Base-by-base conservation (phyloP, 2,329 filamentous ascomycete species). In the Paecilomyces dactylethromorphus region DNA sequence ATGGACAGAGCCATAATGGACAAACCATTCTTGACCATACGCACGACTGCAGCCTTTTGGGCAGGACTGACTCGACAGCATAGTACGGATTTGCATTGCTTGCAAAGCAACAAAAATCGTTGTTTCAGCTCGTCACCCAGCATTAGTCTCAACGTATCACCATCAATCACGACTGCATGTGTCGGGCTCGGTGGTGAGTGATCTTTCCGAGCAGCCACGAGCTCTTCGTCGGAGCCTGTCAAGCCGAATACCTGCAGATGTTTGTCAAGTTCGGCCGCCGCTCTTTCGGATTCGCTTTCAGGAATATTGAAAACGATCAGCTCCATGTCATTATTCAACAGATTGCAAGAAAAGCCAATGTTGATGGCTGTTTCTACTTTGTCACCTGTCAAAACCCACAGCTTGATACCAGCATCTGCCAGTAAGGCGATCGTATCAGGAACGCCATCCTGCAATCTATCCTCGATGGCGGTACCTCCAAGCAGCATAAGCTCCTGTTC, bases 351-450 rank as follows among this genome's bases (percentile, higher is more conserved):
- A 76, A 97, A 99, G 2, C 94, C 94, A 71, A 99, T 99, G 78
- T 99, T 99, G 85, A 99, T 99, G 59, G 95, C 94, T 24, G 94
- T 99, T 77, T 99, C 94, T 32, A 97, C 93, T 76, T 97, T 99
- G 81, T 99, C 94, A 63, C 95, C 94, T 15, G 94, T 99, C 64
- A 99, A 79, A 57, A 99, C 94, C 94, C 94, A 99, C 7, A 99
- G 84, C 76, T 99, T 99, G 76, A 99, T 97, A 72, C 95, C 95
- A 57, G 94, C 94, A 69, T 92, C 86, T 31, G 89, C 93, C 56
- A 99, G 86, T 52, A 99, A 79, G 55, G 89, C 90, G 67, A 99
- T 99, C 0, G 94, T 93, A 71, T 97, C 94, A 6, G 94, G 94
- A 3, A 99, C 94, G 60, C 93, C 94, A 66, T 99, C 94, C 76